Conservation (phyloP, 495 filamentous ascomycete genomes). For the Penicillium canescens region DNA sequence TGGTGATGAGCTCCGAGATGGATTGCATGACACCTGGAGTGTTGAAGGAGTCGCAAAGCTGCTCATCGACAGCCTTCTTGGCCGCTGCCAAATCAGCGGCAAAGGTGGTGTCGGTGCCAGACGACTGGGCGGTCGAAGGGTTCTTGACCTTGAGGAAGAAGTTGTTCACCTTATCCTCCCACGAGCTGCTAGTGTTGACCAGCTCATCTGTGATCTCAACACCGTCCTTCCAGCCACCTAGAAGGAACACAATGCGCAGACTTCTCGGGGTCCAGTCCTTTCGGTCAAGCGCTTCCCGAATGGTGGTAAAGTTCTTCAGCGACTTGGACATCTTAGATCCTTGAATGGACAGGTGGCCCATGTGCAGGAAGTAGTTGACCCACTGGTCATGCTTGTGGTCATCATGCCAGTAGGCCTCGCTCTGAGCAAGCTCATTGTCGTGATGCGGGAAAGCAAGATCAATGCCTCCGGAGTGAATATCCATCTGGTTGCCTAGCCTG, state of each 20-base stretch:
- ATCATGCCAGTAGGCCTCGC: slow-evolving; percentile 76
- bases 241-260: slow-evolving; percentile 83
- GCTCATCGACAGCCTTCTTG: slow-evolving; percentile 62
- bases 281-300: slow-evolving; percentile 73
- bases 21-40: slow-evolving; percentile 74
- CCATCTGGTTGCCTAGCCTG: slow-evolving; percentile 76
- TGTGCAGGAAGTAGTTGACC: slow-evolving; percentile 96
- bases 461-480: slow-evolving; percentile 92
- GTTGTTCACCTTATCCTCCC: slow-evolving; percentile 84
- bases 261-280: slow-evolving; percentile 80
- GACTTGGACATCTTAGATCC: slow-evolving; percentile 96
- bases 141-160: slow-evolving; percentile 80
- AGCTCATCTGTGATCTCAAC: slow-evolving; percentile 89
- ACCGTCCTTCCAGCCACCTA: slow-evolving; percentile 86
- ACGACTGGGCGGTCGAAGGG: slow-evolving; percentile 37
- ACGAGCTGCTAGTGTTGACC: slow-evolving; percentile 66
- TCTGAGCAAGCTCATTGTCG: slow-evolving; percentile 94
- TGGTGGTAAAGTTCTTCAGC: slow-evolving; percentile 97
- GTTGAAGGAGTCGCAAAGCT: slow-evolving; percentile 86
- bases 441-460: slow-evolving; percentile 96
- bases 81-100: slow-evolving; percentile 56
- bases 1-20: slow-evolving; percentile 72
- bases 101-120: slow-evolving; percentile 33
- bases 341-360: slow-evolving; percentile 88
- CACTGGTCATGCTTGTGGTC: slow-evolving; percentile 60